Base-by-base conservation (phyloP, 495 filamentous ascomycete species). In the Tuber microsphaerosporum region DNA sequence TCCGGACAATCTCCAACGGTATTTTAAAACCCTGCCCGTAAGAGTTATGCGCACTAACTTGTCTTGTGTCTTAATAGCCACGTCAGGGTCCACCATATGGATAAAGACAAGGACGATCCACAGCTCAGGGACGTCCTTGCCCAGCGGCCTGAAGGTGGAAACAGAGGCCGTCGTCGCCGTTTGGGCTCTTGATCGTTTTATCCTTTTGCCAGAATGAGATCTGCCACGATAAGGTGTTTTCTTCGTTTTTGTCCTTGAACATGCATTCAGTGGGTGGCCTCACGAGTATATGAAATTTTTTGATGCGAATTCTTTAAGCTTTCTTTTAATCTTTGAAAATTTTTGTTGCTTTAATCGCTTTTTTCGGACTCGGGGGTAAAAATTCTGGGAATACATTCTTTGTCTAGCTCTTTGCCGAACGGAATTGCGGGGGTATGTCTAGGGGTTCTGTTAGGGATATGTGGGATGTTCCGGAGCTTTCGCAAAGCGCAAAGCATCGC, bases 1-100 rank as follows among this genome's bases (percentile, higher is more conserved):
- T 79, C 96, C 96, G 39, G 96, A 98, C 84, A 98, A 99, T 88
- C 87, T 99, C 44, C 96, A 98, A 87, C 90, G 96, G 95, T 97
- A 85, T 78, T 88, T 83, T 73, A n/a, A 71, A 72, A 71, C 51
- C 34, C 69, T 71, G 31, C 22, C 31, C 43, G 31, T 65, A 34
- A 17, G 19, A 65, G 56, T 26, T 39, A 70, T 31, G 43, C 37
- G 22, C 34, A n/a, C 22, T 37, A 6, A 20, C 69, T 76, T 74
- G 41, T 72, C 71, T 74, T 65, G 80, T 71, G 19, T 44, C 41
- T 34, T 46, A 6, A 70, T 79, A 95, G 93, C 84, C 93, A 97
- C 82, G 94, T 97, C 37, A 88, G 92, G 68, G 93, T 93, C 48
- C 94, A 97, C 77, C 94, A 97, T 79, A 84, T 89, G 56, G 94